Conservation (phyloP, 805 yeast genomes). For the Helenozyma baotianmanensis region DNA sequence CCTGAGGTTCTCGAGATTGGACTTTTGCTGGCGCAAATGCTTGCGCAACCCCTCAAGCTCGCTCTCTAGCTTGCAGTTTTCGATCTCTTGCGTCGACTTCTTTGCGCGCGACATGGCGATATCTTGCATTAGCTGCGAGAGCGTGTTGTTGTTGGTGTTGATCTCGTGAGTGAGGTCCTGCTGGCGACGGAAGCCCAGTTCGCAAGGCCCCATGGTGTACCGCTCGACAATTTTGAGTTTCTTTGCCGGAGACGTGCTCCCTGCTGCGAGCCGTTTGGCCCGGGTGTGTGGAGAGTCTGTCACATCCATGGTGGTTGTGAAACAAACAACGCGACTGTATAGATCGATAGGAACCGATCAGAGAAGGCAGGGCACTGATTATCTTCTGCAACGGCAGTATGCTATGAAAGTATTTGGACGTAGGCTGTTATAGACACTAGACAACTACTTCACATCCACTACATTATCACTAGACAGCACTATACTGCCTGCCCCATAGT, state of each 20-base stretch:
- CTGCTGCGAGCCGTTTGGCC: too few species aligned
- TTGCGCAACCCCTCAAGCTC: constrained; percentile 34
- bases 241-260: neutral
- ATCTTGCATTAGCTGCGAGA: constrained; percentile 7
- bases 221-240: constrained; percentile 3
- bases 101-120: constrained; percentile 32
- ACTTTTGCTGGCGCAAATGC: constrained; percentile 28
- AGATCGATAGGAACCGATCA: too few species aligned
- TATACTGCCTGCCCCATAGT: too few species aligned
- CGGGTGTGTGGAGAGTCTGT: too few species aligned
- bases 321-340: too few species aligned
- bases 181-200: constrained; percentile 2
- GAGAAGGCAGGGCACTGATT: too few species aligned
- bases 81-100: constrained; percentile 33
- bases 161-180: constrained; percentile 8
- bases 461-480: too few species aligned
- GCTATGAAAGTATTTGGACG: too few species aligned
- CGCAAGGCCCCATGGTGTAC: neutral
- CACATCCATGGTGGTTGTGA: too few species aligned
- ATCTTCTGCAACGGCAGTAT: too few species aligned
- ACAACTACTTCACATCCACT: too few species aligned
- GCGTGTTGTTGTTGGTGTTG: constrained; percentile 6
- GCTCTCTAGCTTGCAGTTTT: constrained; percentile 29
- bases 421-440: too few species aligned
- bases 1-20: constrained; percentile 28